phyloP scores from a whole-genome alignment of 2,329 filamentous ascomycete species.

The Beauveria bassiana region DNA sequence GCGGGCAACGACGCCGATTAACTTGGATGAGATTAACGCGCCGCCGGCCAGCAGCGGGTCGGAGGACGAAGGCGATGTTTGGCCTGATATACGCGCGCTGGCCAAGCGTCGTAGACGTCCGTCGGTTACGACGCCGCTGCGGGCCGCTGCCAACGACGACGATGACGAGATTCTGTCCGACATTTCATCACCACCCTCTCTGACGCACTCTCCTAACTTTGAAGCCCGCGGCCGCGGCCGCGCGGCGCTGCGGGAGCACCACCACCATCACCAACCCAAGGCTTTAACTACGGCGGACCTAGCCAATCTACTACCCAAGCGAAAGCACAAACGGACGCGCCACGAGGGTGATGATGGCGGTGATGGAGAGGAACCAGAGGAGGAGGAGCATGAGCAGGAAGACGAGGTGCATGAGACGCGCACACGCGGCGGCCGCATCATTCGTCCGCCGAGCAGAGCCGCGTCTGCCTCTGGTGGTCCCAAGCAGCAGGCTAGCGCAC shows the following conservation, averaged over 20 bases:
- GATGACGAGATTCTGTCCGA: conserved; percentile 36
- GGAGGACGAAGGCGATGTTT: conserved; percentile 34
- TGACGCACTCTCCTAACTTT: conserved; percentile 59
- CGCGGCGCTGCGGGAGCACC: conserved; percentile 19
- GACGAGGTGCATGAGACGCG: conserved; percentile 16
- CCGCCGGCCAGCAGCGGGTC: conserved; percentile 48
- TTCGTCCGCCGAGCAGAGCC: conserved; percentile 3
- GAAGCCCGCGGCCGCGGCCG: conserved; percentile 23
- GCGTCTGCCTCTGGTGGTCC: conserved; percentile 12
- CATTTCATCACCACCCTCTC: conserved; percentile 55
- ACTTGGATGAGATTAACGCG: conserved; percentile 43
- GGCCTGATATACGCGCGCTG: conserved; percentile 46
- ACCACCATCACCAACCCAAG: conserved; percentile 22
- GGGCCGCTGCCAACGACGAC: conserved; percentile 20
- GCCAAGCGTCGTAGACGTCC: conserved; percentile 37
- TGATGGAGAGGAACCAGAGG: conserved; percentile 40
- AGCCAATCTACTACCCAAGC: conserved; percentile 45
- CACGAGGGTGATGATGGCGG: conserved; percentile 41
- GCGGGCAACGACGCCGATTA: conserved; percentile 35
- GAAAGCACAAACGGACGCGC: conserved; percentile 34
- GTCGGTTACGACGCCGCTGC: conserved; percentile 29
- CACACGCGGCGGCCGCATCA: conserved; percentile 16
- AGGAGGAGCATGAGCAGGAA: conserved; percentile 38
- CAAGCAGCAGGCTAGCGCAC: conserved; percentile 14
- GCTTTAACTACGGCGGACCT: conserved; percentile 48